A percentile compares a stretch with the other conserved stretches of the same genome.
Evolutionary conservation across 768 basidiomycete species (phyloP).

Genomic region (Podaxis mareebaensis): DNA sequence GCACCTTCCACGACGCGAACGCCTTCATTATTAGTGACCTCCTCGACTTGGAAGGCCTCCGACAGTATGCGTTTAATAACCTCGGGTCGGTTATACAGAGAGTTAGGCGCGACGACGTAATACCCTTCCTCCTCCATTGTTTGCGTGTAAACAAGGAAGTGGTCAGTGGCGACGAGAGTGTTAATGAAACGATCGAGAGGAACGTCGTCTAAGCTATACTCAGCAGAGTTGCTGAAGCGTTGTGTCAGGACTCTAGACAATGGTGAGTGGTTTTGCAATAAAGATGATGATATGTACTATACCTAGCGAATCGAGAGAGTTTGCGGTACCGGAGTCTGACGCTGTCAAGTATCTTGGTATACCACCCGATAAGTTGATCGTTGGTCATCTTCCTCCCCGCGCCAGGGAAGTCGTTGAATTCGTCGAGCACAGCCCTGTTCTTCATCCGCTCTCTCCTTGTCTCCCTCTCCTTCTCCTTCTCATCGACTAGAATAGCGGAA

Average conservation of each 20-base stretch:
- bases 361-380: constrained; percentile 86
- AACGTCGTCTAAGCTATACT: constrained; percentile 78
- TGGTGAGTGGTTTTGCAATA: constrained; percentile 15
- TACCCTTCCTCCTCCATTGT: constrained; percentile 86
- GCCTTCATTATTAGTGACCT: constrained; percentile 56
- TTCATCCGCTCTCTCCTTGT: constrained; percentile 15
- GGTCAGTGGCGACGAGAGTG: constrained; percentile 78
- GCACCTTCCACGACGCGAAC: constrained; percentile 39
- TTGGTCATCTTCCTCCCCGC: constrained; percentile 64
- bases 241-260: constrained; percentile 65
- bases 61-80: constrained; percentile 77
- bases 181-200: constrained; percentile 80
- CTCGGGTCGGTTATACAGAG: constrained; percentile 74
- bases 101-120: constrained; percentile 83
- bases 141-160: constrained; percentile 92
- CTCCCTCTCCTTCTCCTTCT: constrained; percentile 18
- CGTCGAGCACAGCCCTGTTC: constrained; percentile 13
- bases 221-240: constrained; percentile 91
- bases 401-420: constrained; percentile 28
- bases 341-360: constrained; percentile 89
- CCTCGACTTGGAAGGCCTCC: constrained; percentile 82
- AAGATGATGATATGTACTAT: constrained; percentile 20
- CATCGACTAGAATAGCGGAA: constrained; percentile 34
- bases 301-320: constrained; percentile 91
- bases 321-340: constrained; percentile 92